A percentile compares a stretch with the other conserved stretches of the same genome.
phyloP scores from a whole-genome alignment of 2,329 filamentous ascomycete species.

The Simplicillium aogashimaense region DNA sequence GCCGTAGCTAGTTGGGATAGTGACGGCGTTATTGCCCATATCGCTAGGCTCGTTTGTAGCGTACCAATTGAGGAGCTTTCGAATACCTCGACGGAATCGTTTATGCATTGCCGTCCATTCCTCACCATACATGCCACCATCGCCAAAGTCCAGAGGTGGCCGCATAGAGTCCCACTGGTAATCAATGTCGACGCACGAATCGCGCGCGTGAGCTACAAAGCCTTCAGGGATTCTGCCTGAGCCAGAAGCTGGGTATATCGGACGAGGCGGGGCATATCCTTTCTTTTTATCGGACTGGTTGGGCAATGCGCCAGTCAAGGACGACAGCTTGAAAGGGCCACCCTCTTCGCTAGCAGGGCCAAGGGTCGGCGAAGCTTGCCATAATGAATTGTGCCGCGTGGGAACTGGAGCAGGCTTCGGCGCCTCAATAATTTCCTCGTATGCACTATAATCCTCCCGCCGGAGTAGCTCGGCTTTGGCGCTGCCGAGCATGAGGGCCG shows the following conservation, averaged over 20 bases:
- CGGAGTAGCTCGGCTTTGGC: constrained; percentile 82
- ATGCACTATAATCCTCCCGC: constrained; percentile 55
- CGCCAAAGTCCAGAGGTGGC: constrained; percentile 68
- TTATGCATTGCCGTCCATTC: constrained; percentile 96
- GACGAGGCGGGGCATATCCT: constrained; percentile 66
- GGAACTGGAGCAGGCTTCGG: constrained; percentile 12
- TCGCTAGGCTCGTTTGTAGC: constrained; percentile 41
- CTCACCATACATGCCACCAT: constrained; percentile 79
- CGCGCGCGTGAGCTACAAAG: constrained; percentile 82
- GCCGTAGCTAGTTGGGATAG: constrained; percentile 16
- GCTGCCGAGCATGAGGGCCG: constrained; percentile 75
- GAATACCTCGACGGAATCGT: constrained; percentile 71
- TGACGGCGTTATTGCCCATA: constrained; percentile 33
- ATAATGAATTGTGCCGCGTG: constrained; percentile 1
- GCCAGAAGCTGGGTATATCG: constrained; percentile 72
- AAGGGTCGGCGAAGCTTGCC: constrained; percentile 3
- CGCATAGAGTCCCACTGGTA: constrained; percentile 94
- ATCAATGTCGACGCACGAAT: constrained; percentile 79
- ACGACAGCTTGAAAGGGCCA: constrained; percentile 16
- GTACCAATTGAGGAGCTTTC: constrained; percentile 80
- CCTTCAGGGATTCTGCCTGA: constrained; percentile 77
- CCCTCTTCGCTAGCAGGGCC: constrained; percentile 16
- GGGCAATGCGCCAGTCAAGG: constrained; percentile 24
- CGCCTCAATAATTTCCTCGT: constrained; percentile 19
- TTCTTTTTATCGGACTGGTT: constrained; percentile 16